These are phyloP conservation scores for Prosopis cineraria DNA, from an alignment of 306 rosid species.

Conservation along the genomic window DNA sequence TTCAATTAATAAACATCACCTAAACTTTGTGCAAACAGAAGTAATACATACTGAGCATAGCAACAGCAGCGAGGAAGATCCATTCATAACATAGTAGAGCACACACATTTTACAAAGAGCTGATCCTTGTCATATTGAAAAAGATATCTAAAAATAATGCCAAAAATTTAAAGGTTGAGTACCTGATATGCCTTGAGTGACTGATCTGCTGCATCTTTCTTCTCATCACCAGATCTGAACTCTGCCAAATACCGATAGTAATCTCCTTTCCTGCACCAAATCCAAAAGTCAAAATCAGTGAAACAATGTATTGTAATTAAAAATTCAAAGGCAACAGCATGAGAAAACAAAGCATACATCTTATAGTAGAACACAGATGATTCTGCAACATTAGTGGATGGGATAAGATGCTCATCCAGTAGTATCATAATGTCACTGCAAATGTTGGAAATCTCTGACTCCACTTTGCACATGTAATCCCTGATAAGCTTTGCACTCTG, in stretches of 20 bases:
- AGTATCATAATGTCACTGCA: slow-evolving; percentile 50
- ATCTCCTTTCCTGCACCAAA: slow-evolving; percentile 52
- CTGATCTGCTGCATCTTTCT: slow-evolving; percentile 46
- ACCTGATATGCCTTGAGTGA: slow-evolving; percentile 52
- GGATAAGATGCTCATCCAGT: slow-evolving; percentile 53
- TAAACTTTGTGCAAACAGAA: not conserved
- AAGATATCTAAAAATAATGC: not conserved
- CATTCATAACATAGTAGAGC: not conserved
- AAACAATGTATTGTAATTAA: not conserved
- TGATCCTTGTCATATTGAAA: not conserved
- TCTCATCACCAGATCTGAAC: slow-evolving; percentile 39
- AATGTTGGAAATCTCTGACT: slow-evolving; percentile 44
- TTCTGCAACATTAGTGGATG: slow-evolving; percentile 41
- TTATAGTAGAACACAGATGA: slow-evolving; percentile 47
- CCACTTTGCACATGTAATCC: slow-evolving; percentile 43
- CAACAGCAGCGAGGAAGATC: not conserved
- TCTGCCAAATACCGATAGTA: slow-evolving; percentile 47
- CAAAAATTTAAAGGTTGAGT: not conserved
- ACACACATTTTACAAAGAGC: slow-evolving; percentile 2
- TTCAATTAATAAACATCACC: not conserved
- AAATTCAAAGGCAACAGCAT: not conserved
- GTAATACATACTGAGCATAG: slow-evolving; percentile 6
- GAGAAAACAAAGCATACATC: slow-evolving; percentile 39
- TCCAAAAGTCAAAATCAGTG: not conserved
- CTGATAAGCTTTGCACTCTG: slow-evolving; percentile 38